A percentile compares a stretch with the other conserved stretches of the same genome.
Conservation (phyloP, 2,329 filamentous ascomycete genomes). For the Microdochium trichocladiopsis region DNA sequence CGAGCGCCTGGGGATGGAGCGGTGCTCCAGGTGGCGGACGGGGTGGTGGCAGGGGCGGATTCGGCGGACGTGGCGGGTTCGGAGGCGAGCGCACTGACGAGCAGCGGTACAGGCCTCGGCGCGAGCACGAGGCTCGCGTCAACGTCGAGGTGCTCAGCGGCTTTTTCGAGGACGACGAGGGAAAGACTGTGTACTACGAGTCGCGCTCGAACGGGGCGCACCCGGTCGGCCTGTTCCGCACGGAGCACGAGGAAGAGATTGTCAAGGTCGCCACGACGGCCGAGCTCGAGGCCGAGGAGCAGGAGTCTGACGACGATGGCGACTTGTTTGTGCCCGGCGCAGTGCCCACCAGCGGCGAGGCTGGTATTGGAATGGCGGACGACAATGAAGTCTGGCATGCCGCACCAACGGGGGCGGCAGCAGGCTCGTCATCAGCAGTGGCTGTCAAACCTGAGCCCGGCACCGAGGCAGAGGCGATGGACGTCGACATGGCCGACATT, state of each 20-base stretch:
- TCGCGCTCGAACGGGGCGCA: constrained; percentile 25
- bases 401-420: constrained; percentile 22
- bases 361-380: constrained; percentile 14
- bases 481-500: constrained; percentile 33
- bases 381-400: constrained; percentile 36
- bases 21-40: constrained; percentile 7
- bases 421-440: constrained; percentile 17
- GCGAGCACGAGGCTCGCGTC: constrained; percentile 39
- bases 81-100: constrained; percentile 11
- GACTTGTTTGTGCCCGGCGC: constrained; percentile 31
- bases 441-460: constrained; percentile 38
- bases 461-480: constrained; percentile 25
- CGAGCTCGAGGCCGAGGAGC: constrained; percentile 48
- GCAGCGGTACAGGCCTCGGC: constrained; percentile 32
- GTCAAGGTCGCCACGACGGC: constrained; percentile 48
- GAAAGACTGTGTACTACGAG: constrained; percentile 35
- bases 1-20: constrained; percentile 7
- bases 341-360: neutral
- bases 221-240: constrained; percentile 49
- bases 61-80: constrained; percentile 14
- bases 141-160: constrained; percentile 50
- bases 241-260: constrained; percentile 46
- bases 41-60: constrained; percentile 9
- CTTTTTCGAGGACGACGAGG: constrained; percentile 31
- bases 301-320: constrained; percentile 32